Base-by-base conservation (phyloP, 2,329 filamentous ascomycete species). In the Leptographium lundbergii region DNA sequence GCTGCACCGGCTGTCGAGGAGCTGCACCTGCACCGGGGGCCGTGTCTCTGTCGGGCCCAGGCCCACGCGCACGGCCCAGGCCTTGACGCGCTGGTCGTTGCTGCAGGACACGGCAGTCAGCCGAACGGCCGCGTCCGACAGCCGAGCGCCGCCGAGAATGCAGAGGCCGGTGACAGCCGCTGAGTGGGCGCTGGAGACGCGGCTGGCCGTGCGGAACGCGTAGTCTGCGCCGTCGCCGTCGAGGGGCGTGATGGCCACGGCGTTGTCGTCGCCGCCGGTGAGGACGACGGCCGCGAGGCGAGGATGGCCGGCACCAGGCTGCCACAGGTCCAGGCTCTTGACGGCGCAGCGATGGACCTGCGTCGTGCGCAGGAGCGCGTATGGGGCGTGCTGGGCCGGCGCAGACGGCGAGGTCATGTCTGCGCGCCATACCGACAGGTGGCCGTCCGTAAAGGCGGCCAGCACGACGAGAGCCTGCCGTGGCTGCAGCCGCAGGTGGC, bases 231-330 rank as follows among this genome's bases (percentile, higher is more conserved):
- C 14, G n/a, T 13, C 32, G 78, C 65, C 36, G 78, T 67, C 0
- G 60, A 70, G 27, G 79, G 80, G 59, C 19, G 68, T 57, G 13
- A 89, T 66, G 0, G 81, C 85, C 0, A 97, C 70, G 4, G 87
- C 86, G 62, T 94, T 94, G 70, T 97, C 94, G 66, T 99, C 94
- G 25, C 94, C 91, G 29, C 89, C 90, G 0, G 89, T 91, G 5
- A 89, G 70, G 22, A 95, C 42, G 11, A 42, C 47, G 7, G 17
- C 42, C 1, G 25, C 11, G 4, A 17, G 36, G 13, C 13, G 36
- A 5, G 2, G 13, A 17, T 2, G 36, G 14, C 36, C 14, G 27
- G 2, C 45, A 2, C 9, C 2, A 1, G 14, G 11, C 17, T 11
- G 27, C 25, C 25, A 27, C 54, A 82, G 61, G 61, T 79, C 79